A percentile compares a stretch with the other conserved stretches of the same genome.
phyloP scores from a whole-genome alignment of 2,329 filamentous ascomycete species.

The Colletotrichum noveboracense region DNA sequence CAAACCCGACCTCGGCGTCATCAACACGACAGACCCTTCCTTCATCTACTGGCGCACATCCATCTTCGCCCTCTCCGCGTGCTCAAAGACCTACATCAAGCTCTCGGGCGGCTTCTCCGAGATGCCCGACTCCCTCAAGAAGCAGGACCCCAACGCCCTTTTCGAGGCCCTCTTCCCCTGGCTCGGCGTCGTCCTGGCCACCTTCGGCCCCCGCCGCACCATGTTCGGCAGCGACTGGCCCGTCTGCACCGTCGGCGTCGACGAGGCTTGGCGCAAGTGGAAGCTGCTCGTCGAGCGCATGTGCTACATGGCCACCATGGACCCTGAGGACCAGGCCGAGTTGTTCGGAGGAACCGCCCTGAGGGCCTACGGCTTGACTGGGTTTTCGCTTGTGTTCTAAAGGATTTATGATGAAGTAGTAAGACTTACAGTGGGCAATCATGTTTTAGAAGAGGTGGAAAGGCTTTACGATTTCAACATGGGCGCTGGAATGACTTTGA shows the following conservation, averaged over 20 bases:
- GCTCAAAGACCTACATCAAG: conserved; percentile 81
- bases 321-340: conserved; percentile 64
- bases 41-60: conserved; percentile 74
- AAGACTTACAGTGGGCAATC: neutral
- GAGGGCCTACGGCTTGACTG: conserved; percentile 64
- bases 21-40: conserved; percentile 60
- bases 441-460: neutral
- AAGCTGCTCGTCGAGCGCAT: conserved; percentile 70
- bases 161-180: conserved; percentile 71
- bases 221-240: conserved; percentile 98
- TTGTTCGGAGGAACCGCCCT: conserved; percentile 78
- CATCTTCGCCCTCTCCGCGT: conserved; percentile 70
- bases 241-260: conserved; percentile 72
- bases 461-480: neutral
- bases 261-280: conserved; percentile 79
- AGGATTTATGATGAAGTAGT: neutral
- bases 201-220: conserved; percentile 74
- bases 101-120: conserved; percentile 85
- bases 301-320: conserved; percentile 67
- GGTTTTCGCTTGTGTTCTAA: neutral
- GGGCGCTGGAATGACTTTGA: conserved; percentile 1
- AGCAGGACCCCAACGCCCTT: conserved; percentile 57
- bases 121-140: conserved; percentile 64
- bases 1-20: conserved; percentile 79
- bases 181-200: conserved; percentile 73